These are phyloP conservation scores for Pontederia paniculata DNA, from an alignment of 176 grass and related monocot genomes.

Conservation along the genomic window DNA sequence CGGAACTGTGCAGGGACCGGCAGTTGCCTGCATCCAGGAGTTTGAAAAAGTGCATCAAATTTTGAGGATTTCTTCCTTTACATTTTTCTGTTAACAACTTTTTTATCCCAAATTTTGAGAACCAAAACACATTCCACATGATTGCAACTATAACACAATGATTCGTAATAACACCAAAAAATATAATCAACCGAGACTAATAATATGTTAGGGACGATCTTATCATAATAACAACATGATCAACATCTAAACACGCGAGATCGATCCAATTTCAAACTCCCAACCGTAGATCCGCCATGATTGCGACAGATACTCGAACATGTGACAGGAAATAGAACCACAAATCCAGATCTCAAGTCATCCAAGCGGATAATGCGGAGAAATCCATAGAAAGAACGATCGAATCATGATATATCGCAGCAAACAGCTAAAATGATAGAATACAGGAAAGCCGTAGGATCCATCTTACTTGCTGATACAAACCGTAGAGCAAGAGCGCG, in stretches of 20 bases:
- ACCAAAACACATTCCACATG: too few relatives aligned
- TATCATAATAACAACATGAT: not conserved
- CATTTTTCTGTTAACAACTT: too few relatives aligned
- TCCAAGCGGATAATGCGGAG: not conserved
- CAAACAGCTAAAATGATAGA: too few relatives aligned
- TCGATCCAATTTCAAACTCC: not conserved
- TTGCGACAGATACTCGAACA: conserved; percentile 3
- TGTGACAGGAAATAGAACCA: not conserved
- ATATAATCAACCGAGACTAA: too few relatives aligned
- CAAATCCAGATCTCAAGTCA: not conserved
- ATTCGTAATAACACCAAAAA: too few relatives aligned
- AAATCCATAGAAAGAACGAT: not conserved
- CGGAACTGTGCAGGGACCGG: conserved; percentile 67
- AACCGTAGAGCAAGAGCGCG: conserved; percentile 81
- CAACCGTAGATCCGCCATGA: not conserved
- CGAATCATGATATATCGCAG: too few relatives aligned
- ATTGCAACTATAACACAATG: too few relatives aligned
- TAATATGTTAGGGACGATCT: not conserved
- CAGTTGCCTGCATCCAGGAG: conserved; percentile 44
- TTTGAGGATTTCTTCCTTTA: too few relatives aligned
- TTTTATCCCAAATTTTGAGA: too few relatives aligned
- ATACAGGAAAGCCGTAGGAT: not conserved
- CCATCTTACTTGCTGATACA: conserved; percentile 62
- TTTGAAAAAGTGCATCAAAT: too few relatives aligned
- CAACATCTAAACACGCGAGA: not conserved